Evolutionary conservation across 192 early-diverging fungal genomes (phyloP).

Genomic region (Piromyces finnis): DNA sequence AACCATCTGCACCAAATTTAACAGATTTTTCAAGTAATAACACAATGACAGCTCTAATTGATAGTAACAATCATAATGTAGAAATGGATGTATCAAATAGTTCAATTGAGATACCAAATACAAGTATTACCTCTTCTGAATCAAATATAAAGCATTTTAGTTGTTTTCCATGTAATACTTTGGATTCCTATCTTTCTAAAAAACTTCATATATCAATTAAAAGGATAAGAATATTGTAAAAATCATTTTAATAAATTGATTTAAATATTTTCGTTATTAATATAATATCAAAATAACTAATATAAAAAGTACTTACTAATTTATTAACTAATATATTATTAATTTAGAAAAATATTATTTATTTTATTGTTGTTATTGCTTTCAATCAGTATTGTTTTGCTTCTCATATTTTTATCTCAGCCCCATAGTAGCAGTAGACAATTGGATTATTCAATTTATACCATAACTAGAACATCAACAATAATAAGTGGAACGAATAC

Average conservation of each 20-base stretch:
- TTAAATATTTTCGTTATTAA: too few species aligned
- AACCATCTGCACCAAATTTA: background rate
- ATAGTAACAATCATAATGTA: background rate
- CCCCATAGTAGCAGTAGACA: background rate
- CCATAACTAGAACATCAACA: background rate
- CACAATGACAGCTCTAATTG: background rate
- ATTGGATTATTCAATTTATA: background rate
- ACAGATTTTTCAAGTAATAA: background rate
- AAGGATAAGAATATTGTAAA: too few species aligned
- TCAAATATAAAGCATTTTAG: background rate
- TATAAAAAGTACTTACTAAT: too few species aligned
- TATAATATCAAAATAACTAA: too few species aligned
- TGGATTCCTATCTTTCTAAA: background rate
- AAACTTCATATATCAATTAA: too few species aligned
- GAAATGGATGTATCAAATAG: background rate
- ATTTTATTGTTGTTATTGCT: background rate
- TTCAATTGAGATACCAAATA: background rate
- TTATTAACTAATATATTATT: background rate
- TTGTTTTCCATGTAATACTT: background rate
- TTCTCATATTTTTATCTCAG: background rate
- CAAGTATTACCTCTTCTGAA: too few species aligned
- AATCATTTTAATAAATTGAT: too few species aligned
- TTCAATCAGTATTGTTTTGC: background rate
- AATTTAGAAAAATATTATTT: background rate
- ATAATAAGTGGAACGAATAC: background rate